Base-by-base conservation (phyloP, 768 basidiomycete genomes). In the Boletus huronensis region DNA sequence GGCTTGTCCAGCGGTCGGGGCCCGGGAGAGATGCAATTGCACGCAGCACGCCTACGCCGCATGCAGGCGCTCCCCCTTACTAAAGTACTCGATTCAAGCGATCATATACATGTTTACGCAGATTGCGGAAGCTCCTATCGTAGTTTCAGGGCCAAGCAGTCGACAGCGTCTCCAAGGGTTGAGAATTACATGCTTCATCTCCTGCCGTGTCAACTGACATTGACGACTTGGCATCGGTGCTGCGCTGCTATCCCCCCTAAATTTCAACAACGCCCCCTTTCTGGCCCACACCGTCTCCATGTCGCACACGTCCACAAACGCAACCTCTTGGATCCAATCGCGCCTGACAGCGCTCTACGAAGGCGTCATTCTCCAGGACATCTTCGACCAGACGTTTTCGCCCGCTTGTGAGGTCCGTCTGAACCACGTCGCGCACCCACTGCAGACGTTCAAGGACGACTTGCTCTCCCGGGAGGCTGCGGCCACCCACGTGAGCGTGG, bases 311-410 rank as follows among this genome's bases (percentile, higher is more conserved):
- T 23, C 54, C 19, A 34, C 43, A 10, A 58, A 39, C 9, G 52
- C 51, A 8, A 55, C 64, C 7, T 31, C 62, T 11, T 77, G 74
- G 75, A 41, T 65, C 36, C 65, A 70, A 48, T 57, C 61, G 3
- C 65, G 48, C 11, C 58, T 76, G 34, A 63, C 66, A 9, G 50
- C 54, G 5, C 56, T 74, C 11, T 74, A 71, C 52, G 59, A 65
- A 31, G 61, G 61, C 3, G 44, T 25, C 9, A 21, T 5, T 11
- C 53, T 65, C 48, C 48, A 58, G 5, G 50, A 52, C 0, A 38
- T 61, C 17, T 69, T 77, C 50, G 64, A 70, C 17, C 52, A 50
- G 23, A 43, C 58, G 9, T 78, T 79, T 58, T 59, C 76, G 21
- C 56, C 69, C 1, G 34, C 58, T 2, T 70, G 70, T 46, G 66